Evolutionary conservation across 139 green algal genomes (phyloP), one percentile per base, ranked within the genome.

Genomic region (Chlorella sp.): DNA sequence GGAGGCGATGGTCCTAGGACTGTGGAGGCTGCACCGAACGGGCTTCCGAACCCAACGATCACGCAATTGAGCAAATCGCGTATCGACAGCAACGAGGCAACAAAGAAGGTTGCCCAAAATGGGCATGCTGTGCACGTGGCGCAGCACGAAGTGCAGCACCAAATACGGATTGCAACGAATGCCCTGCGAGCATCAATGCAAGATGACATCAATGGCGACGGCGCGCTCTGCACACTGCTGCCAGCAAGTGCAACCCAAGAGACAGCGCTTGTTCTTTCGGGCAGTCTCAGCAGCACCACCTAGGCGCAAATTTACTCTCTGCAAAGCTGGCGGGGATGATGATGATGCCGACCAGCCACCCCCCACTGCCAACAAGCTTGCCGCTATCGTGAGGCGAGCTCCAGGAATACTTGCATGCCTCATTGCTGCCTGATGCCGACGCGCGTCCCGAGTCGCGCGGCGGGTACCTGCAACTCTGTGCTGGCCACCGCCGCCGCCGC

Each of bases 321-420:
- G 40, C 36, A 9, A 30, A 30, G 21, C 39, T 64, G 40, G 78
- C 40, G 30, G 37, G 26, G 40, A 21, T 66, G 14, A 12, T 32
- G 37, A 48, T 7, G 85, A n/a, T 19, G 85, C 30, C 60, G 83
- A 88, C 2, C 37, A 9, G 32, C 69, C 69, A 21, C 39, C 85
- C 12, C 9, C 85, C 26, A 76, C 71, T 32, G 64, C 85, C 19
- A 89, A 71, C 71, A 71, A 71, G 42, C 85, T 89, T 21, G 34
- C 42, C 0, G 24, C 68, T 12, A 83, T 82, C n/a, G 40, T 89
- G 3, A 69, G 32, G 85, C 57, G 57, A 42, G 4, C 24, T 16
- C 36, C 18, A 2, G 9, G 7, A 36, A 1, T 64, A 37, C 34
- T 14, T 34, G 3, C 12, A 80, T 28, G 19, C 1, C 1, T 2